Evolutionary conservation across 192 early-diverging fungal genomes (phyloP), one percentile per base, ranked within the genome.

Genomic region (Coemansia sp.): DNA sequence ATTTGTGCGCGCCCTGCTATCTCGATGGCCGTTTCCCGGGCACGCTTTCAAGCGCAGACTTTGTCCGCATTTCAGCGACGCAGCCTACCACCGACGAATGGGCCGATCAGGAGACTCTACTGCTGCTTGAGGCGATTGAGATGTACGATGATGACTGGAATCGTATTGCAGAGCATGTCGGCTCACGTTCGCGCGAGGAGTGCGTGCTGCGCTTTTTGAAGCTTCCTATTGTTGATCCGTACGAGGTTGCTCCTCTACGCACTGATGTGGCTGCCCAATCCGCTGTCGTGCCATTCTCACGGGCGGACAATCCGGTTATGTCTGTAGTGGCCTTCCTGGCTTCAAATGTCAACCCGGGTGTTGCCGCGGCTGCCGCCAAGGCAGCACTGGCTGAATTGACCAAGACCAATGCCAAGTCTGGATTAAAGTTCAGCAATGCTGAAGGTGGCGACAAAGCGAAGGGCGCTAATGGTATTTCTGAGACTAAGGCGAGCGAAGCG

Each of bases 61-160:
- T 98, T 87, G 75, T 96, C n/a, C 80, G 87, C 30, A 76, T 94
- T 27, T 78, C 80, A 20, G 46, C 64, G 21, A 61, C 58, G 21
- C 72, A 72, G 53, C 56, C 72, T 2, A 65, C 67, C 0, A 70
- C 83, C 22, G 88, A 87, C 42, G 79, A 85, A 50, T 99, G 97
- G 97, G 88, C 83, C 5, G 89, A 95, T 53, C 87, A 92, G 74
- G 97, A 99, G 71, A 90, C 86, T 10, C 76, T 96, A 23, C 75
- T 92, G 29, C 75, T 99, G 36, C 76, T 99, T 30, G 97, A 99
- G 83, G 97, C 88, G 2, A 74, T 99, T 20, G 97, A 99, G 70
- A 84, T 94, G 84, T 96, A 86, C 81, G 92, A 96, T 54, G 92
- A 97, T 51, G 94, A 97, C 70, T 99, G 97, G 97, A 84, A 87